Base-by-base conservation (phyloP, 495 filamentous ascomycete genomes). In the Aspergillus bridgeri region DNA sequence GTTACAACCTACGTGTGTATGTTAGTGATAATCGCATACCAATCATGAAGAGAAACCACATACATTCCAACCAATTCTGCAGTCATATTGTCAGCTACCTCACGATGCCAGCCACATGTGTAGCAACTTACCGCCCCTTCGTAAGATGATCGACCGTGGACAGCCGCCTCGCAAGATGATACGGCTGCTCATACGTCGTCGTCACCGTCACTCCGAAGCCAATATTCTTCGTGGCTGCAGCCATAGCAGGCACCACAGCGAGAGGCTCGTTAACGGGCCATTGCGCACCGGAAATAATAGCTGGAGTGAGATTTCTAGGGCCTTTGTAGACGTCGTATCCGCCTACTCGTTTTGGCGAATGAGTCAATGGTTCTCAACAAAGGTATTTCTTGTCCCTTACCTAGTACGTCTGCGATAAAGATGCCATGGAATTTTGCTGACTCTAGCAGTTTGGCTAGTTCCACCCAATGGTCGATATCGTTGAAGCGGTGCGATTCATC, bases 151-250 rank as follows among this genome's bases (percentile, higher is more conserved):
- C 87, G 3, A 88, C 69, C 0, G 86, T 90, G 0, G 83, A 83
- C 22, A 90, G 65, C 20, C 86, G 73, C 18, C 86, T 72, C 0
- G 86, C 86, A 17, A 90, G 75, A 62, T 87, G 85, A 66, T 86
- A 90, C 0, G 87, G 86, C 60, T 84, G 82, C 65, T 89, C 87
- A 59, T 88, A 89, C 18, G 84, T 88, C 6, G 76, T 88, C 4
- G 83, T 80, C n/a, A 85, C 72, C 22, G 91, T 89, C 4, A 91
- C 84, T 13, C 89, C 81, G 42, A 86, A 78, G 0, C 87, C 87
- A 38, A 95, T 80, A 50, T 78, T 79, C 56, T 90, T 69, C 4
- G 88, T 89, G 1, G 59, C 75, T 4, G 76, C 75, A 0, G 76
- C 75, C 76, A 79, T 79, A 3, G 75, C 74, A 6, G 75, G 72